Conservation (phyloP, 305 asterid species). For the Plantago coronopus region DNA sequence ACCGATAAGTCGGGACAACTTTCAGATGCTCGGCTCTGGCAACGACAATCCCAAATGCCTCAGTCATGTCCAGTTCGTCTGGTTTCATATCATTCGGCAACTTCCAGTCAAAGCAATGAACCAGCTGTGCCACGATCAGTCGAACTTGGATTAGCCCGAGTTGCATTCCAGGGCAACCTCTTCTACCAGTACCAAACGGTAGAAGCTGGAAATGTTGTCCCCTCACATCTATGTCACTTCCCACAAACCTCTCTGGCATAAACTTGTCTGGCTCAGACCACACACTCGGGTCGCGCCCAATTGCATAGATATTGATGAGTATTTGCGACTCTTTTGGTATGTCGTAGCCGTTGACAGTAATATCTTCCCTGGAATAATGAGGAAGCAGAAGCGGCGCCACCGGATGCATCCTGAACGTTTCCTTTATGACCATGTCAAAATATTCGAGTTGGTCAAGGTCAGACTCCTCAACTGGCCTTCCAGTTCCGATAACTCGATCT, state of each 20-base stretch:
- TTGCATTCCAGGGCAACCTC: constrained; percentile 18
- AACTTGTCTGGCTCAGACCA: constrained; percentile 14
- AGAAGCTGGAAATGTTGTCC: constrained; percentile 17
- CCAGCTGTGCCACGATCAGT: constrained; percentile 16
- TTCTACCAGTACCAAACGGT: constrained; percentile 17
- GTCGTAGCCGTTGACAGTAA: constrained; percentile 2
- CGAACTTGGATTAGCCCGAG: constrained; percentile 19
- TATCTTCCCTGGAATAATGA: constrained; percentile 19
- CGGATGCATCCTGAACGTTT: constrained; percentile 17
- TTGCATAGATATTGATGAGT: constrained; percentile 7
- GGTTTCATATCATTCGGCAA: constrained; percentile 7
- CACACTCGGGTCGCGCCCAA: constrained; percentile 17
- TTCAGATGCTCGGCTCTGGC: background rate
- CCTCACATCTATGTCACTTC: constrained; percentile 16
- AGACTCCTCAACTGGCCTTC: constrained; percentile 45
- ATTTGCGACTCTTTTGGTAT: constrained; percentile 19
- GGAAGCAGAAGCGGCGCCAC: constrained; percentile 14
- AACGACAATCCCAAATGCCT: constrained; percentile 18
- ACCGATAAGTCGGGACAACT: constrained; percentile 5
- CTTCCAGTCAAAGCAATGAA: constrained; percentile 21
- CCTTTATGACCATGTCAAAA: constrained; percentile 16
- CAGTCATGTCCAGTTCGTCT: constrained; percentile 19
- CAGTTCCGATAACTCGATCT: constrained; percentile 38
- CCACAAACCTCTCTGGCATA: constrained; percentile 17
- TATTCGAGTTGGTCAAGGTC: constrained; percentile 40